Conservation (phyloP, 1,284 basidiomycete species). For the Ganoderma multipileum region DNA sequence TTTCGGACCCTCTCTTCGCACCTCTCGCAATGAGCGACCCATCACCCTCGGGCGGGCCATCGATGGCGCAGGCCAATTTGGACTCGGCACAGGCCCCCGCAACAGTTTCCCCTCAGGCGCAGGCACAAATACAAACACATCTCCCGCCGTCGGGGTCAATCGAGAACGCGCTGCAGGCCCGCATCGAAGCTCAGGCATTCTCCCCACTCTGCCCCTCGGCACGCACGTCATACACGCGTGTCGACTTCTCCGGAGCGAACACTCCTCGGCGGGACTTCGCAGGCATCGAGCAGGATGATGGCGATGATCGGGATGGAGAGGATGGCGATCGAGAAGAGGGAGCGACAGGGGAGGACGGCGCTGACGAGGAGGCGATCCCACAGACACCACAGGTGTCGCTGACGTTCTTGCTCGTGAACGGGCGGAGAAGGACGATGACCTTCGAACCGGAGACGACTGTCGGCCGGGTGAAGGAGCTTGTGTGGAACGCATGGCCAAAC, state of each 20-base stretch:
- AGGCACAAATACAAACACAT: not conserved
- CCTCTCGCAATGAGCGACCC: conserved; percentile 21
- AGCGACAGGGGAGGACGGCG: conserved; percentile 12
- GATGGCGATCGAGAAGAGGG: conserved; percentile 15
- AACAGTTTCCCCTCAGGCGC: not conserved
- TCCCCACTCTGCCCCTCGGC: conserved; percentile 43
- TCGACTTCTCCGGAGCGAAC: conserved; percentile 37
- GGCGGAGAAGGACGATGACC: conserved; percentile 72
- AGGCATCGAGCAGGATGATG: conserved; percentile 18
- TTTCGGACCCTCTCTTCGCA: not conserved
- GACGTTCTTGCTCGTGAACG: conserved; percentile 81
- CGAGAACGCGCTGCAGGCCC: conserved; percentile 27
- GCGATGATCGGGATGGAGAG: conserved; percentile 28
- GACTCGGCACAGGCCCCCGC: conserved; percentile 1
- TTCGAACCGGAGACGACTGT: conserved; percentile 84
- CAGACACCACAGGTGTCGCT: conserved; percentile 71
- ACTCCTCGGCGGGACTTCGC: conserved; percentile 27
- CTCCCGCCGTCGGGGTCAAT: conserved; percentile 19
- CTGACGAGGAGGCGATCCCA: conserved; percentile 46
- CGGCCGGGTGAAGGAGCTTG: conserved; percentile 83
- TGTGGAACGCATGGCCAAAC: conserved; percentile 85
- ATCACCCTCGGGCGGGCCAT: conserved; percentile 11
- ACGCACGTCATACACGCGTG: conserved; percentile 47
- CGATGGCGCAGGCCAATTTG: conserved; percentile 9
- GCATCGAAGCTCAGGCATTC: conserved; percentile 32